phyloP scores from a whole-genome alignment of 2,329 filamentous ascomycete species.

The Westerdykella sp. region DNA sequence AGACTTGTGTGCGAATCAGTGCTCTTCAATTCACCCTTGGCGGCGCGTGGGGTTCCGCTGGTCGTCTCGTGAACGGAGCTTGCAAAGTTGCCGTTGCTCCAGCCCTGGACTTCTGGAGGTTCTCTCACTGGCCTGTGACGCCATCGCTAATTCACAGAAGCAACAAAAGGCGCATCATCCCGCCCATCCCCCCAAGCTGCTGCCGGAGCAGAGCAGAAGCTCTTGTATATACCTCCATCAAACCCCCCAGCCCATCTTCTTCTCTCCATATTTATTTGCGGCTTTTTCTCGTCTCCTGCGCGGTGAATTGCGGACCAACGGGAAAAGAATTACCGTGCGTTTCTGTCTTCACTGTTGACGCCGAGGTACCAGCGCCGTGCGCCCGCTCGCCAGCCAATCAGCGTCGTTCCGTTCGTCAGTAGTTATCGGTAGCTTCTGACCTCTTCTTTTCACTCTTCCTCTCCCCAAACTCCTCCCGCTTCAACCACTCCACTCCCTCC shows the following conservation, averaged over 20 bases:
- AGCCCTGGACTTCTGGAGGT: neutral
- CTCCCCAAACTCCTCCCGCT: conserved; percentile 12
- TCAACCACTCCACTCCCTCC: conserved; percentile 3
- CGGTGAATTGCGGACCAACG: conserved; percentile 29
- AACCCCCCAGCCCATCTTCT: neutral
- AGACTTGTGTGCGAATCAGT: too few relatives aligned
- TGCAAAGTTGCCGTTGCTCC: too few relatives aligned
- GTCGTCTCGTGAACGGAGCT: too few relatives aligned
- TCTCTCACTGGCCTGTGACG: neutral
- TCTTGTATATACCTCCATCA: neutral
- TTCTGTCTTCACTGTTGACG: conserved; percentile 18
- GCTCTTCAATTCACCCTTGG: too few relatives aligned
- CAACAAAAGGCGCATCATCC: neutral
- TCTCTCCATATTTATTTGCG: conserved; percentile 3
- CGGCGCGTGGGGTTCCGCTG: too few relatives aligned
- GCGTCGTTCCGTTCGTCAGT: conserved; percentile 21
- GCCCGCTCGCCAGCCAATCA: conserved; percentile 26
- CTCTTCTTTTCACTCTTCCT: conserved; percentile 23
- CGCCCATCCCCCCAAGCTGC: neutral
- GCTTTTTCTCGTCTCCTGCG: conserved; percentile 16
- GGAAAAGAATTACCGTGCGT: conserved; percentile 22
- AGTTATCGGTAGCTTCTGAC: conserved; percentile 35
- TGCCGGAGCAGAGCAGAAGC: neutral
- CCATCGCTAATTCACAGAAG: neutral
- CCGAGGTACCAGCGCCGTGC: conserved; percentile 16